phyloP scores from a whole-genome alignment of 805 yeast species.

The Ogataea philodendri region DNA sequence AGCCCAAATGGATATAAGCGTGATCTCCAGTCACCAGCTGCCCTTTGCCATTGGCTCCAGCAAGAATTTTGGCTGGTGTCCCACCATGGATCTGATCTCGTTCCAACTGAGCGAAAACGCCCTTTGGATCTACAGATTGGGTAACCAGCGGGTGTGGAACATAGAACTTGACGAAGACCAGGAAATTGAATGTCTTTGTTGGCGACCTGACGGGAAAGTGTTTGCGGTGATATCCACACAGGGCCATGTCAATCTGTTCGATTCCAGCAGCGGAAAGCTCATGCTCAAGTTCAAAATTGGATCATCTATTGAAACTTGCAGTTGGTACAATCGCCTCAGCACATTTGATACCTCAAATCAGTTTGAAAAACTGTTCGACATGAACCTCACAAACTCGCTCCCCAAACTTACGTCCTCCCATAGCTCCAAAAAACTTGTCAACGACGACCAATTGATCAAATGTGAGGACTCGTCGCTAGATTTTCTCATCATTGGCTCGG shows the following conservation, averaged over 20 bases:
- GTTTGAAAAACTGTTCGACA: conserved; percentile 21
- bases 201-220: conserved; percentile 35
- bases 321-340: conserved; percentile 24
- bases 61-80: conserved; percentile 31
- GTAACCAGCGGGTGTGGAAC: conserved; percentile 36
- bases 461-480: conserved; percentile 29
- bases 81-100: conserved; percentile 36
- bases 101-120: conserved; percentile 29
- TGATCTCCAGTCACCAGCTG: conserved; percentile 16
- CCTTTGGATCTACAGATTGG: conserved; percentile 32
- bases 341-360: conserved; percentile 12
- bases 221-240: conserved; percentile 27
- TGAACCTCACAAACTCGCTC: conserved; percentile 26
- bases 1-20: conserved; percentile 3
- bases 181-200: conserved; percentile 22
- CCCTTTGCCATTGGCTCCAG: conserved; percentile 22
- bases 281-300: conserved; percentile 22
- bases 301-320: conserved; percentile 16
- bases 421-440: conserved; percentile 21
- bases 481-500: conserved; percentile 30
- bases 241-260: conserved; percentile 28
- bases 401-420: conserved; percentile 27
- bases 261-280: conserved; percentile 30
- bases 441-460: conserved; percentile 23
- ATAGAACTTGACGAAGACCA: conserved; percentile 24